Percentiles rank a stretch among this genome's conserved stretches.
These are phyloP conservation scores for Peronospora farinosa DNA, from an alignment of 352 stramenopile genomes.

Conservation along the genomic window DNA sequence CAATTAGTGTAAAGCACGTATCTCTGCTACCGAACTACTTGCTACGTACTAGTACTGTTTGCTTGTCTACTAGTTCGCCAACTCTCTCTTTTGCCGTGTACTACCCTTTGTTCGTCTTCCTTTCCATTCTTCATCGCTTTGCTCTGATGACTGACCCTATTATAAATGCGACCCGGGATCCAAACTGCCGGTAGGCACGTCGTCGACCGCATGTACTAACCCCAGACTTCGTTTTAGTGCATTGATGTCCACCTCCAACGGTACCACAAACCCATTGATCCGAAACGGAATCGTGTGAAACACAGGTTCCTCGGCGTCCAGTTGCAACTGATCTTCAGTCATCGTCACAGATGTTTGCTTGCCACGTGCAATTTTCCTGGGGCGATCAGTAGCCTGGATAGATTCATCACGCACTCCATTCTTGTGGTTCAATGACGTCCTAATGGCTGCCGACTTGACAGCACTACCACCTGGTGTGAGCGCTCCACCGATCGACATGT, in stretches of 20 bases:
- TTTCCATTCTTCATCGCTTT: conserved; percentile 3
- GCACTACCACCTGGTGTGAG: conserved; percentile 16
- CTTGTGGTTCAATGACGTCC: conserved; percentile 19
- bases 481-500: conserved; percentile 32
- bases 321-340: conserved; percentile 16
- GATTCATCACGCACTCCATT: conserved; percentile 27
- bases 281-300: conserved; percentile 63
- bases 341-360: conserved; percentile 9
- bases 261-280: conserved; percentile 68
- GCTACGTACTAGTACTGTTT: conserved; percentile 17
- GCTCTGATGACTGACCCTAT: conserved; percentile 11
- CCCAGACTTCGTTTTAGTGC: conserved; percentile 47
- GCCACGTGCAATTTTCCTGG: conserved; percentile 38
- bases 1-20: conserved; percentile 4
- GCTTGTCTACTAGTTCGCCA: conserved; percentile 8
- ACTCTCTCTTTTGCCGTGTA: conserved; percentile 9
- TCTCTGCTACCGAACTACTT: conserved; percentile 6
- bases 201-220: conserved; percentile 22
- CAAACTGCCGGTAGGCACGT: conserved; percentile 15
- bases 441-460: conserved; percentile 7
- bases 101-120: conserved; percentile 6
- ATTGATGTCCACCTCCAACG: conserved; percentile 60
- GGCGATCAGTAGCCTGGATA: conserved; percentile 29
- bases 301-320: conserved; percentile 36
- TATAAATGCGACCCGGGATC: conserved; percentile 28